These are phyloP conservation scores for Escovopsis sp. DNA, from an alignment of 2,329 filamentous ascomycete genomes.

Conservation along the genomic window DNA sequence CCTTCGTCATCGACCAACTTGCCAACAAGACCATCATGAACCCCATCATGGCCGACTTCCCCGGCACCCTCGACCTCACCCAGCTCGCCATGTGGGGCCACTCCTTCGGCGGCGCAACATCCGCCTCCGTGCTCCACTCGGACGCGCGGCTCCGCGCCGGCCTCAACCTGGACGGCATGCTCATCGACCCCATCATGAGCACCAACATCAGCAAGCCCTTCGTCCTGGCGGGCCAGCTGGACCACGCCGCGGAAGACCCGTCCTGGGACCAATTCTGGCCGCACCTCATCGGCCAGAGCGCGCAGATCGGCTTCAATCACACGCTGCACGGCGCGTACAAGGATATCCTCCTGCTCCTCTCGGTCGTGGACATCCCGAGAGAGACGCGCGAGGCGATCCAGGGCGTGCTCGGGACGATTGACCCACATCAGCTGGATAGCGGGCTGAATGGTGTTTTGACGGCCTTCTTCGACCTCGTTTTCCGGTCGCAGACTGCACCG, in stretches of 20 bases:
- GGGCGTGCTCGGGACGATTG: slow-evolving; percentile 8
- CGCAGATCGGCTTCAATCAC: slow-evolving; percentile 12
- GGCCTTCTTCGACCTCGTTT: slow-evolving; percentile 10
- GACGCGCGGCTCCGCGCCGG: slow-evolving; percentile 22
- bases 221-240: slow-evolving; percentile 15
- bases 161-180: slow-evolving; percentile 25
- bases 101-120: slow-evolving; percentile 24
- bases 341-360: slow-evolving; percentile 16
- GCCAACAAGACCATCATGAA: slow-evolving; percentile 8
- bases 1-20: slow-evolving; percentile 23
- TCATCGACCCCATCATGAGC: slow-evolving; percentile 19
- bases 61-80: slow-evolving; percentile 13
- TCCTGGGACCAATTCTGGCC: slow-evolving; percentile 19
- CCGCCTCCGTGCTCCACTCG: slow-evolving; percentile 16
- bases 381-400: slow-evolving; percentile 2
- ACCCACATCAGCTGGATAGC: slow-evolving; percentile 7
- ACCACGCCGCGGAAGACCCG: slow-evolving; percentile 15
- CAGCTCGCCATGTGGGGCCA: slow-evolving; percentile 23
- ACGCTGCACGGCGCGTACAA: slow-evolving; percentile 19
- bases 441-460: slow-evolving; percentile 10
- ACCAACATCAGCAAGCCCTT: slow-evolving; percentile 14
- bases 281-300: slow-evolving; percentile 11
- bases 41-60: slow-evolving; percentile 8
- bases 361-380: slow-evolving; percentile 10
- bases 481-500: slow-evolving; percentile 4